Evolutionary conservation across 176 grass and related monocot genomes (phyloP).

Genomic region (Zoysia japonica): DNA sequence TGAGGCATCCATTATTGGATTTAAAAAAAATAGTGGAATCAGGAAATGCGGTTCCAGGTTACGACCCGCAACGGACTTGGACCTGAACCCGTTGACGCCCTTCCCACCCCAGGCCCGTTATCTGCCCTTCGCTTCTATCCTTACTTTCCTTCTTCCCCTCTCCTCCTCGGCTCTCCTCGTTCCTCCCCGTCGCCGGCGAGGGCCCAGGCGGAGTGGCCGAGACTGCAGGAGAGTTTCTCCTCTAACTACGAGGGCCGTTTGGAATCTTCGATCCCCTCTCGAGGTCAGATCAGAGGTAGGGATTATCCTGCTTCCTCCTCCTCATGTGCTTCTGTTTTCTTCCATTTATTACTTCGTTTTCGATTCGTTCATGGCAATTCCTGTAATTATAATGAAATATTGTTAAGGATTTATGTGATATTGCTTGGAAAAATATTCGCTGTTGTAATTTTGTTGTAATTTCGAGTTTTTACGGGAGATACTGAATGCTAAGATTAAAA

Average conservation of each 20-base stretch:
- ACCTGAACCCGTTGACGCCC: conserved; percentile 23
- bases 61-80: conserved; percentile 5
- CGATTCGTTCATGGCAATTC: background rate
- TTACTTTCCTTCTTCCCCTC: background rate
- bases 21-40: too few species aligned
- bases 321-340: background rate
- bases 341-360: background rate
- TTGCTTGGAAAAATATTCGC: background rate
- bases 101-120: background rate
- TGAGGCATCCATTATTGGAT: too few species aligned
- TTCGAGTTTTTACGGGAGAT: background rate
- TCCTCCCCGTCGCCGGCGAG: conserved; percentile 41
- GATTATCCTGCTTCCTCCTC: background rate
- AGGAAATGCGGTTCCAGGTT: background rate
- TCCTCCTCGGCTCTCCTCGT: too few species aligned
- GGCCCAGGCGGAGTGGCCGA: background rate
- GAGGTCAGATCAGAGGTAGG: conserved; percentile 48
- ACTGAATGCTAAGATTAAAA: background rate
- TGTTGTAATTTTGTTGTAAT: background rate
- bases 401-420: background rate
- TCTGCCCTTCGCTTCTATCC: background rate
- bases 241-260: background rate
- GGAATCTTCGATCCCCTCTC: background rate
- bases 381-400: background rate
- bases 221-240: background rate